Conservation (phyloP, 1,284 basidiomycete species). For the Papiliotrema laurentii region DNA sequence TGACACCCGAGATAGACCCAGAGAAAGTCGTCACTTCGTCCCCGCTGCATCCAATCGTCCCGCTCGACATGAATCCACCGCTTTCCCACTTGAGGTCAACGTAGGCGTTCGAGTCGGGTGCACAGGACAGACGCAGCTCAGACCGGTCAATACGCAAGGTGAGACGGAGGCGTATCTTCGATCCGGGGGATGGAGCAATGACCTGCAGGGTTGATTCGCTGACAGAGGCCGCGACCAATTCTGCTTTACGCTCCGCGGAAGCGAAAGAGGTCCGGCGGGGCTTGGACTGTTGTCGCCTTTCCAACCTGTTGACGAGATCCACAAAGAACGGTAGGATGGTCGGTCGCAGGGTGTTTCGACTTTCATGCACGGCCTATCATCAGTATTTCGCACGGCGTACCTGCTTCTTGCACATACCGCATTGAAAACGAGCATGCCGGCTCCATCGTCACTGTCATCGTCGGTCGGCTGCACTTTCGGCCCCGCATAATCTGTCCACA, state of each 20-base stretch:
- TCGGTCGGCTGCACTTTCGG: constrained; percentile 5
- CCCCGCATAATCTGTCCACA: constrained; percentile 62
- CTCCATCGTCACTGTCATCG: constrained; percentile 8
- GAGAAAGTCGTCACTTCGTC: constrained; percentile 63
- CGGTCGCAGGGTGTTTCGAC: constrained; percentile 74
- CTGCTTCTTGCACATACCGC: constrained; percentile 4
- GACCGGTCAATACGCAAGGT: constrained; percentile 86
- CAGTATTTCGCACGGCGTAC: constrained; percentile 55
- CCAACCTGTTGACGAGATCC: constrained; percentile 48
- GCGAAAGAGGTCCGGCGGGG: background rate
- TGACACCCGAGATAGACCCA: constrained; percentile 72
- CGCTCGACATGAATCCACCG: constrained; percentile 75
- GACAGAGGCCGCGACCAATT: constrained; percentile 11
- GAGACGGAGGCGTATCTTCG: constrained; percentile 50
- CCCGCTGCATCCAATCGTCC: constrained; percentile 67
- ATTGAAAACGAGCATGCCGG: constrained; percentile 15
- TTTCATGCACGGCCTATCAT: constrained; percentile 73
- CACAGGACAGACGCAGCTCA: constrained; percentile 73
- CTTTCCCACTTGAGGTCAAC: constrained; percentile 84
- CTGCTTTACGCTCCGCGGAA: background rate
- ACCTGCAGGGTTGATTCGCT: constrained; percentile 6
- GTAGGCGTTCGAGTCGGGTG: constrained; percentile 81
- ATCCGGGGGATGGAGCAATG: constrained; percentile 7
- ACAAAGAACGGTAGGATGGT: constrained; percentile 77
- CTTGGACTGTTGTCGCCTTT: constrained; percentile 15